Conservation (phyloP, 1,284 basidiomycete genomes). For the Rhodotorula mucilaginosa region DNA sequence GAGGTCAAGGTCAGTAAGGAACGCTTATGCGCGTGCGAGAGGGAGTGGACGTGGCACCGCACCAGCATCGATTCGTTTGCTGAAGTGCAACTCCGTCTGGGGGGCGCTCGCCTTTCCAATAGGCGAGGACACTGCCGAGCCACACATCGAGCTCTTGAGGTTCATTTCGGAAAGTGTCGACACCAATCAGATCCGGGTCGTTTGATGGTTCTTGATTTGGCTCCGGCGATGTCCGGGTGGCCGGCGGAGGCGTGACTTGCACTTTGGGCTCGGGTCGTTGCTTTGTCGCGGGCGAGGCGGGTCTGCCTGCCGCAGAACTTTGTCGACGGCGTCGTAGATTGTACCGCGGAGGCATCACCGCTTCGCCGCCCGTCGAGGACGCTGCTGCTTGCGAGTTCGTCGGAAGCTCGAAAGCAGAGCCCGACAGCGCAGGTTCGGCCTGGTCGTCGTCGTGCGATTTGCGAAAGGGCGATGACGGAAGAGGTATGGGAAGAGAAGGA, state of each 20-base stretch:
- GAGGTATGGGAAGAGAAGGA: constrained; percentile 5
- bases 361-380: not conserved
- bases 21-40: not conserved
- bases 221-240: not conserved
- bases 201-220: not conserved
- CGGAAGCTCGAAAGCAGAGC: not conserved
- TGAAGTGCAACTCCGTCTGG: constrained; percentile 11
- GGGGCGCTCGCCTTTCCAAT: constrained; percentile 35
- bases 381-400: constrained; percentile 9
- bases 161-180: constrained; percentile 22
- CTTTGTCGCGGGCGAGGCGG: too few relatives aligned
- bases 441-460: not conserved
- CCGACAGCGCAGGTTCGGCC: not conserved
- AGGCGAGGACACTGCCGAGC: constrained; percentile 17
- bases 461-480: not conserved
- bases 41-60: not conserved
- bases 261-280: too few relatives aligned
- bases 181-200: constrained; percentile 32
- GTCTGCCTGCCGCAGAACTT: not conserved
- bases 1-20: not conserved
- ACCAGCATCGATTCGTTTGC: constrained; percentile 23
- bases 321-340: constrained; percentile 8
- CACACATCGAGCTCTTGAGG: constrained; percentile 21
- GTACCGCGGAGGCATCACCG: not conserved
- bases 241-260: not conserved